These are phyloP conservation scores for Teunomyces lycoperdinae DNA, from an alignment of 805 yeast species.

Conservation along the genomic window DNA sequence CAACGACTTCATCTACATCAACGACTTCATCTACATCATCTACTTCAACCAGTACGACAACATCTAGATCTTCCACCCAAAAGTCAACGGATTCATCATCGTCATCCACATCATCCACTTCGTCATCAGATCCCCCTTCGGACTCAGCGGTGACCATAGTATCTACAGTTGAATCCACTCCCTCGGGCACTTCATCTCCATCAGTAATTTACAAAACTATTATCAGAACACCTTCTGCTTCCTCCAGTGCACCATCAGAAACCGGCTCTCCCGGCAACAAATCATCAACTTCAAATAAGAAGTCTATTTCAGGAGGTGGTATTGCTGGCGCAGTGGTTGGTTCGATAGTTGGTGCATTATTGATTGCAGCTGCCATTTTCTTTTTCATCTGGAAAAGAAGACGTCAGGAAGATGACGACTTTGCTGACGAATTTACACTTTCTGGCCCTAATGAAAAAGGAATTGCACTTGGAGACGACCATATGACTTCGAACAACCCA, in stretches of 20 bases:
- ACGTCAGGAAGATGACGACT: constrained; percentile 15
- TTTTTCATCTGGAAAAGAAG: constrained; percentile 15
- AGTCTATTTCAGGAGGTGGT: constrained; percentile 34
- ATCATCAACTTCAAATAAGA: constrained; percentile 6
- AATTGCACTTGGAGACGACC: constrained; percentile 6
- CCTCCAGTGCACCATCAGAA: constrained; percentile 4
- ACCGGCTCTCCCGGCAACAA: constrained; percentile 7
- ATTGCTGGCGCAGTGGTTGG: constrained; percentile 46
- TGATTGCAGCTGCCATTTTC: constrained; percentile 20
- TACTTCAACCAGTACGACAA: background rate
- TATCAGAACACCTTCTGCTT: constrained; percentile 14
- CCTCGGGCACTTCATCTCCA: constrained; percentile 10
- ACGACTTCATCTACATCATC: constrained; percentile 1
- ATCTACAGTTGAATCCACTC: constrained; percentile 4
- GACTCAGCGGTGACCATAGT: constrained; percentile 11
- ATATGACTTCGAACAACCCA: constrained; percentile 13
- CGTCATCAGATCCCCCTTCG: constrained; percentile 10
- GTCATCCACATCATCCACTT: constrained; percentile 8
- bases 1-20: constrained; percentile 3
- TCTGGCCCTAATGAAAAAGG: constrained; percentile 24
- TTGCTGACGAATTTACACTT: constrained; percentile 34
- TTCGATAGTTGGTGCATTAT: constrained; percentile 34
- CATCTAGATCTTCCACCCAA: constrained; percentile 8
- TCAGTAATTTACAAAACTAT: constrained; percentile 22
- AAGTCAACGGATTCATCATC: constrained; percentile 9